A percentile compares a stretch with the other conserved stretches of the same genome.
Evolutionary conservation across 1,139 yeast species (phyloP).

Genomic region (Blastobotrys proliferans): DNA sequence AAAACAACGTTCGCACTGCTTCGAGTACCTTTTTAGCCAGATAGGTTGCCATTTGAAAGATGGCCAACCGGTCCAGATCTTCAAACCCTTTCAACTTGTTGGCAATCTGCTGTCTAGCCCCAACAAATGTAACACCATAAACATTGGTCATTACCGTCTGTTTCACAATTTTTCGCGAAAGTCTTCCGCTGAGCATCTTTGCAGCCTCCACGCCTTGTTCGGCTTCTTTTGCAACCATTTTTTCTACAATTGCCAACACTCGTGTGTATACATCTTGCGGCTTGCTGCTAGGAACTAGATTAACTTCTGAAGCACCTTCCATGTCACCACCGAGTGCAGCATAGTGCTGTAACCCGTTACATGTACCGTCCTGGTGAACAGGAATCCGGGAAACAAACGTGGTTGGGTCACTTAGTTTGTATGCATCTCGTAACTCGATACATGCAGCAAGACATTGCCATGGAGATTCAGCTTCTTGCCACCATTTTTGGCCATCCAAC

Average conservation of each 20-base stretch:
- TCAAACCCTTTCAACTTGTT: constrained; percentile 42
- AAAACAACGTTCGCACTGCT: constrained; percentile 80
- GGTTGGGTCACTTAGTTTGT: constrained; percentile 66
- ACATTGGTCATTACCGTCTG: constrained; percentile 99
- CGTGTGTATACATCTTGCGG: constrained; percentile 90
- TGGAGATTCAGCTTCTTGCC: constrained; percentile 87
- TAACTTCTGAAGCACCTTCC: constrained; percentile 93
- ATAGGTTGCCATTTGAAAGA: constrained; percentile 51
- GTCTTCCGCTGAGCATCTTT: constrained; percentile 42
- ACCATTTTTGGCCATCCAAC: constrained; percentile 59
- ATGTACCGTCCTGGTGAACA: constrained; percentile 96
- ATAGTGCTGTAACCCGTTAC: constrained; percentile 96
- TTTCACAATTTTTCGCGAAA: constrained; percentile 84
- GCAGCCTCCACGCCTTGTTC: constrained; percentile 53
- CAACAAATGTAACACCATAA: constrained; percentile 93
- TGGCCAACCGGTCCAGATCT: constrained; percentile 37
- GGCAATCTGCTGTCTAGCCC: constrained; percentile 82
- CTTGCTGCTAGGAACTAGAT: constrained; percentile 70
- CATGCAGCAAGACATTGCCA: constrained; percentile 93
- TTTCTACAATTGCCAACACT: constrained; percentile 69
- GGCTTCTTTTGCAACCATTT: constrained; percentile 56
- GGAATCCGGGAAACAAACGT: constrained; percentile 77
- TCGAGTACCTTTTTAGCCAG: constrained; percentile 75
- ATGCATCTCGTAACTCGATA: constrained; percentile 71
- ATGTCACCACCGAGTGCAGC: constrained; percentile 96